Conservation (phyloP, 768 basidiomycete genomes). For the Collybia nuda region DNA sequence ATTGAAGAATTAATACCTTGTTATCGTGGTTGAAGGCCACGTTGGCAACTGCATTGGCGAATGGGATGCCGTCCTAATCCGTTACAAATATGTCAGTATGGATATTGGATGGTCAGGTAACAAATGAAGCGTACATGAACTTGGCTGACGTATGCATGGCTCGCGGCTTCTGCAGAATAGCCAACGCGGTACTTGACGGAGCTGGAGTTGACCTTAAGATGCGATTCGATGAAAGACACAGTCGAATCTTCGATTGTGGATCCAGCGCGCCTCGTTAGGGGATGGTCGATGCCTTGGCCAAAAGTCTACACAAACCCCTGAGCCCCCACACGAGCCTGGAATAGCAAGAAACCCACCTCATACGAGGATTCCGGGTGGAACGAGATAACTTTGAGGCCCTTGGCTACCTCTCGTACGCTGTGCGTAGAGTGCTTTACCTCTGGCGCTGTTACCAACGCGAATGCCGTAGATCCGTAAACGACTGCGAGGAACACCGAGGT, state of each 20-base stretch:
- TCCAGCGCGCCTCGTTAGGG: conserved; percentile 22
- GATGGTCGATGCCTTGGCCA: conserved; percentile 29
- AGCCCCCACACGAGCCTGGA: no score
- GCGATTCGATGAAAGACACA: conserved; percentile 21
- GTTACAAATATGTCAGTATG: background rate
- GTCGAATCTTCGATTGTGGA: conserved; percentile 21
- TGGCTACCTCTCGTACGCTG: conserved; percentile 24
- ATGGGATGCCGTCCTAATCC: conserved; percentile 13
- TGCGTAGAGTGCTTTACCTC: conserved; percentile 31
- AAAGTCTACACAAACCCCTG: conserved; percentile 21
- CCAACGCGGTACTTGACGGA: conserved; percentile 15
- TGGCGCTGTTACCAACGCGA: conserved; percentile 24
- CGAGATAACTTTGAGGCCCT: conserved; percentile 27
- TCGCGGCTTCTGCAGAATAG: conserved; percentile 13
- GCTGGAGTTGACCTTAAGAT: conserved; percentile 18
- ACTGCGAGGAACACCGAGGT: conserved; percentile 26
- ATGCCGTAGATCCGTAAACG: conserved; percentile 22
- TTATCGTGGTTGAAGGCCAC: conserved; percentile 13
- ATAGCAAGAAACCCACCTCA: conserved; percentile 21
- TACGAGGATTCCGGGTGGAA: conserved; percentile 36
- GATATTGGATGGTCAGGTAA: background rate
- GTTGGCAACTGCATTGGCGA: conserved; percentile 20
- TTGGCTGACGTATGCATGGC: conserved; percentile 21
- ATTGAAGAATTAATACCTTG: conserved; percentile 4
- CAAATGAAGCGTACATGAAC: conserved; percentile 13